Percentiles rank a stretch among this genome's conserved stretches.
These are phyloP conservation scores for Paraphaeosphaeria minitans DNA, from an alignment of 2,329 filamentous ascomycete genomes.

Conservation along the genomic window DNA sequence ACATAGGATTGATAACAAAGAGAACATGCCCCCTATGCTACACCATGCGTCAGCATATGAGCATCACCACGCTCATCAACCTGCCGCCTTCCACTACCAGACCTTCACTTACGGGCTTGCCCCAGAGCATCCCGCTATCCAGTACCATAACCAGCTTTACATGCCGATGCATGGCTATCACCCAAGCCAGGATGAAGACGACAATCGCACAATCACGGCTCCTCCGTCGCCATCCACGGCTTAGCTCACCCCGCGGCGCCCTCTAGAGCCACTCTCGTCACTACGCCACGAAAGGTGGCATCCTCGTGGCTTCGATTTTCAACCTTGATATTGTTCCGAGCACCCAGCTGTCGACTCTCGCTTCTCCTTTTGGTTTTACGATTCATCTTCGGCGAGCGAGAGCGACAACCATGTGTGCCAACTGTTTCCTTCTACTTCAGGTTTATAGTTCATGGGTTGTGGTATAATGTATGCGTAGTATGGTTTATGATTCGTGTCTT, in stretches of 20 bases:
- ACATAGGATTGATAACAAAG: slow-evolving; percentile 45
- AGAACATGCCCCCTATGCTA: slow-evolving; percentile 34
- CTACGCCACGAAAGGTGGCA: background rate
- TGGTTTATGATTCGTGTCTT: slow-evolving; percentile 24
- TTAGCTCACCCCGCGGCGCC: slow-evolving; percentile 15
- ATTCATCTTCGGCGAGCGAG: slow-evolving; percentile 19
- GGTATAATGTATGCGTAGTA: slow-evolving; percentile 17
- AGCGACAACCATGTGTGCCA: slow-evolving; percentile 16
- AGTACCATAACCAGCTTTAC: slow-evolving; percentile 33
- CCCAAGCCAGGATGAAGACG: slow-evolving; percentile 33
- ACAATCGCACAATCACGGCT: slow-evolving; percentile 44
- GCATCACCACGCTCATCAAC: slow-evolving; percentile 32
- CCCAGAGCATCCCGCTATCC: slow-evolving; percentile 35
- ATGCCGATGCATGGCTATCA: slow-evolving; percentile 26
- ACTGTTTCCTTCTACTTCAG: slow-evolving; percentile 13
- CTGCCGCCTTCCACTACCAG: slow-evolving; percentile 32
- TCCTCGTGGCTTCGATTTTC: background rate
- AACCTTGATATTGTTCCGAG: background rate
- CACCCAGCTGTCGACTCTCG: slow-evolving; percentile 23
- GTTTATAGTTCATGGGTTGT: slow-evolving; percentile 1
- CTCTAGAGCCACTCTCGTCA: background rate
- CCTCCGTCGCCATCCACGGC: slow-evolving; percentile 42
- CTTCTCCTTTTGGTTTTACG: slow-evolving; percentile 28
- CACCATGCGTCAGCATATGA: slow-evolving; percentile 32
- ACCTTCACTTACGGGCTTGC: slow-evolving; percentile 35